These are phyloP conservation scores for Zanthoxylum bungeanum DNA, from an alignment of 345 rosid genomes.

Conservation along the genomic window DNA sequence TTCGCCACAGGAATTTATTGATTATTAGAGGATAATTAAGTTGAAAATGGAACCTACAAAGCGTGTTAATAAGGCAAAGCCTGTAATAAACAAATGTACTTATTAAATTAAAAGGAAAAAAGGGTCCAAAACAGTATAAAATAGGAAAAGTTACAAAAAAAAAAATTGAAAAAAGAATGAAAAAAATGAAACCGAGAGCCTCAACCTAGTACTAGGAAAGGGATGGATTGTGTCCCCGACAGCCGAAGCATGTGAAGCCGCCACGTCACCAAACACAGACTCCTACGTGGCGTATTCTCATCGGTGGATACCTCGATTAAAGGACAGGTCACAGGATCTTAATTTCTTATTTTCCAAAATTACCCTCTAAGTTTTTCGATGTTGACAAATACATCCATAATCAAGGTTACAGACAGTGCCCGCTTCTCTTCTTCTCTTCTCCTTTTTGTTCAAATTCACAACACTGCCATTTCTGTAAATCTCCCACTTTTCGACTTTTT, in stretches of 20 bases:
- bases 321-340: neutral
- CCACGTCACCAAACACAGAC: slow-evolving; percentile 1
- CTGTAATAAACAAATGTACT: no score
- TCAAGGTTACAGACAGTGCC: slow-evolving; percentile 19
- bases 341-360: slow-evolving; percentile 11
- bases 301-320: slow-evolving; percentile 19
- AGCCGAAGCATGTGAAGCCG: neutral
- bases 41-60: no score
- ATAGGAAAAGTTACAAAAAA: no score
- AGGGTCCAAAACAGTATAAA: no score
- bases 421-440: slow-evolving; percentile 13
- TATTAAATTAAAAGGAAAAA: no score
- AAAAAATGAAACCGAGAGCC: no score
- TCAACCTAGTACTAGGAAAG: no score
- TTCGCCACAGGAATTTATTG: no score
- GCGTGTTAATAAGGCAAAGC: no score
- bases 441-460: neutral
- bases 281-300: slow-evolving; percentile 25
- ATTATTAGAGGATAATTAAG: no score
- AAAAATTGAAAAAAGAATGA: no score
- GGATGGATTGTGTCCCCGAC: slow-evolving; percentile 10
- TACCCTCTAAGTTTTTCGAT: neutral
- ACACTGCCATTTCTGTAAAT: neutral
- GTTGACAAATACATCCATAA: slow-evolving; percentile 33
- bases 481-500: neutral